Percentiles rank a stretch among this genome's conserved stretches.
These are phyloP conservation scores for Suillus bovinus DNA, from an alignment of 768 basidiomycete genomes.

Conservation along the genomic window DNA sequence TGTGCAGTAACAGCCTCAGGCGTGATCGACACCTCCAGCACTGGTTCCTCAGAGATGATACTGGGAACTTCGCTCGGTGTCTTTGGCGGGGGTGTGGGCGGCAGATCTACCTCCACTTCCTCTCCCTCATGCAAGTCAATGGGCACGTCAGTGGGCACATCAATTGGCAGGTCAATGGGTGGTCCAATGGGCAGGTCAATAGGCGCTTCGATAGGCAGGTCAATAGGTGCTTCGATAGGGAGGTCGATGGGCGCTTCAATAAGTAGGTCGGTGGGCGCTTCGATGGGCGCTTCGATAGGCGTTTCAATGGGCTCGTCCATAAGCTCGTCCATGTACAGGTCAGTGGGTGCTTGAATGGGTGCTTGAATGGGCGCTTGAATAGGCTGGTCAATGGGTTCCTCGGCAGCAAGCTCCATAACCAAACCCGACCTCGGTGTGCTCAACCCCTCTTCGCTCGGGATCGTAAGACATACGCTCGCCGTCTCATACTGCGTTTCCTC, in stretches of 20 bases:
- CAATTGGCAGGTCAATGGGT: neutral
- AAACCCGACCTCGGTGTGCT: conserved; percentile 40
- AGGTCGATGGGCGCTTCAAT: neutral
- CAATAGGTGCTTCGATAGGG: too few relatives aligned
- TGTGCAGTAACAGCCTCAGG: conserved; percentile 18
- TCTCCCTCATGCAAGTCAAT: neutral
- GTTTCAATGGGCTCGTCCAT: neutral
- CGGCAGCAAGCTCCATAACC: conserved; percentile 29
- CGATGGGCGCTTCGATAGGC: neutral
- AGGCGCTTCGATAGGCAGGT: too few relatives aligned
- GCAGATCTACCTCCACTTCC: conserved; percentile 12
- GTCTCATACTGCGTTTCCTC: conserved; percentile 49
- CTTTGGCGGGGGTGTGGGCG: conserved; percentile 28
- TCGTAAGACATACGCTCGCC: conserved; percentile 40
- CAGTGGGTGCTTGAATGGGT: too few relatives aligned
- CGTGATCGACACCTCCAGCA: conserved; percentile 16
- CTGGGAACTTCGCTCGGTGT: conserved; percentile 29
- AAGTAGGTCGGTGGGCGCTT: neutral
- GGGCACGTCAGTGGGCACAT: neutral
- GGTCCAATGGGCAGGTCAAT: neutral
- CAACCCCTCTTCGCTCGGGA: conserved; percentile 32
- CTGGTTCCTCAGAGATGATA: conserved; percentile 28
- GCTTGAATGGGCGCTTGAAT: neutral
- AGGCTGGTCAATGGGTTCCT: neutral
- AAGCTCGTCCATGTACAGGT: neutral